Base-by-base conservation (phyloP, 2,329 filamentous ascomycete genomes). In the Beauveria varroae region DNA sequence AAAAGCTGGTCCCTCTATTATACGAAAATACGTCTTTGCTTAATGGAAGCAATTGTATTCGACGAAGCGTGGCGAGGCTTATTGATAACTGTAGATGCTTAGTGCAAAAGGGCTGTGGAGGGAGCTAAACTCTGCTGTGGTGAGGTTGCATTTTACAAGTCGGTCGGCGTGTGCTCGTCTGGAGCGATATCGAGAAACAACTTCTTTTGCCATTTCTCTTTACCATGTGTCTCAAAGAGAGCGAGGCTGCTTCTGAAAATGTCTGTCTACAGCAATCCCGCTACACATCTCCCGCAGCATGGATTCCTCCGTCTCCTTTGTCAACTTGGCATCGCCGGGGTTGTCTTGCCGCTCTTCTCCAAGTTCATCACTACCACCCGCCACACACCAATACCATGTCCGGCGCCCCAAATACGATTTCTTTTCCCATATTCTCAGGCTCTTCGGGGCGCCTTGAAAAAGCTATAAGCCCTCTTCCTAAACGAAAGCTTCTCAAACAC, bases 221-320 rank as follows among this genome's bases (percentile, higher is more conserved):
- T 14, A 37, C 34, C 12, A 5, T 37, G 12, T 37, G 12, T 37
- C 4, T 2, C 12, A 37, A 37, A 1, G 5, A 14, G 12, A 14
- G 12, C 6, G 34, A 37, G 34, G 12, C 12, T 37, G 5, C 34
- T 4, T 37, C 34, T 37, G 10, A 37, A 37, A 37, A 14, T 5
- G 14, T 14, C 30, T 1, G 9, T n/a, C 14, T 20, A 18, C 14
- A 1, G 5, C 34, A 37, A 37, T 18, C 22, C 5, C 16, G 30
- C 30, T 14, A 14, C 0, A 5, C 4, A 34, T 3, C 30, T 34
- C 30, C 20, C 5, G 14, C 50, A 37, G 34, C n/a, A 59, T 62
- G 49, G 59, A 63, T 50, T 46, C 59, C 30, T 63, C 62, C n/a
- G 41, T 59, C 16, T 58, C 47, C 24, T 37, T 63, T 40, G 59